phyloP scores from a whole-genome alignment of 495 filamentous ascomycete species.

The Xylaria palmicola region DNA sequence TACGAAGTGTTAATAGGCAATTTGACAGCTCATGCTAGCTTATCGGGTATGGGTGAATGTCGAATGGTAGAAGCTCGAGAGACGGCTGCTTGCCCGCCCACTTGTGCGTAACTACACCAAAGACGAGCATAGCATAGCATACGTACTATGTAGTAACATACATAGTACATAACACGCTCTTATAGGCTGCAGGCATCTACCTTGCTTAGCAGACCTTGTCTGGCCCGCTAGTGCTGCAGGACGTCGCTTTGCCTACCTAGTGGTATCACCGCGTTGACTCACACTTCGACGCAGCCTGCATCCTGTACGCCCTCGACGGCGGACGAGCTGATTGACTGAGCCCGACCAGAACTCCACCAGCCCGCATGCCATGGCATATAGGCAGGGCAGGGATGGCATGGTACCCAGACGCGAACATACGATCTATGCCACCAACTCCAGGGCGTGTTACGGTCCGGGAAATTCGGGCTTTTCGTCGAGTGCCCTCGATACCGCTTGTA shows the following conservation, averaged over 20 bases:
- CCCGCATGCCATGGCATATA: constrained; percentile 2
- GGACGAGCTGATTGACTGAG: constrained; percentile 11
- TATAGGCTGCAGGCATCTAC: neutral
- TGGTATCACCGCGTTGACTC: constrained; percentile 11
- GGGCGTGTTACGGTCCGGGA: neutral
- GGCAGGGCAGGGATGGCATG: constrained; percentile 3
- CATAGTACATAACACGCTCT: too few relatives aligned
- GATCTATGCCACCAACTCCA: constrained; percentile 7
- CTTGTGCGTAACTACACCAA: neutral
- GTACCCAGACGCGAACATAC: constrained; percentile 1
- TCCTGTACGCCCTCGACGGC: constrained; percentile 12
- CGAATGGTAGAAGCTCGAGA: neutral
- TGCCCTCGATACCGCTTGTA: neutral
- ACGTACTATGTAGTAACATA: neutral
- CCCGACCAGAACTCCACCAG: constrained; percentile 6
- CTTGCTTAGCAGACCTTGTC: neutral
- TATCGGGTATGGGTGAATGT: neutral
- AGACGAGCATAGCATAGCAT: neutral
- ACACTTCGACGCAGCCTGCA: constrained; percentile 15
- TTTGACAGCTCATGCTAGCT: neutral
- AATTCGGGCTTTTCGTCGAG: neutral
- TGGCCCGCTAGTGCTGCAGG: constrained; percentile 6
- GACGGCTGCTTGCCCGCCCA: neutral
- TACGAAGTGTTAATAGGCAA: neutral
- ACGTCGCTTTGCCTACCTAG: constrained; percentile 11